Base-by-base conservation (phyloP, 495 filamentous ascomycete genomes). In the Hypoxylon rickii region DNA sequence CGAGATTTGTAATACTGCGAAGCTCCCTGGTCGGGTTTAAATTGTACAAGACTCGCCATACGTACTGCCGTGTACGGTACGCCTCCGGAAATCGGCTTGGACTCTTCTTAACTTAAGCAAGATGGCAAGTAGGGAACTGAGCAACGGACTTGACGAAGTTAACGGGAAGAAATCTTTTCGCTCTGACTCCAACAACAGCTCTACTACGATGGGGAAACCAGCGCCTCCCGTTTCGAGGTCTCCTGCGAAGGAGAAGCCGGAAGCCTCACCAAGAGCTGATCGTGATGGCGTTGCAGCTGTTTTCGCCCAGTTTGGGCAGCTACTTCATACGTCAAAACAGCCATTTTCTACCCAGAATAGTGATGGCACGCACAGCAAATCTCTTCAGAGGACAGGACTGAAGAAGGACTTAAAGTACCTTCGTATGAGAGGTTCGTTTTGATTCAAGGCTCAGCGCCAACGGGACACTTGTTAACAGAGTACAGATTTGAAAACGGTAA, bases 271-370 rank as follows among this genome's bases (percentile, higher is more conserved):
- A 11, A 73, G 62, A 38, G 59, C 69, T n/a, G 56, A 64, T 42
- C 70, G 59, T 24, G 58, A 76, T 43, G 75, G 72, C 7, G 70
- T 82, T 34, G 66, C 62, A 17, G 66, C 74, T 13, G 76, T 80
- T 10, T 87, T 90, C 47, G 76, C 81, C 44, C 75, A 81, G 55
- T 83, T 83, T 70, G 79, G 76, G 11, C 85, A 89, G 54, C 59
- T 90, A 15, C 79, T 90, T 40, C 80, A 85, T 42, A 82, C 87
- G 21, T 82, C 81, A 24, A 76, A 77, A 39, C 76, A 82, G 42
- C 88, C 89, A 19, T 63, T 89, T 52, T 87, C 89, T 0, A 82
- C 77, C 48, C 82, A 89, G 61, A 80, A 73, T 39, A 85, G 86
- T 10, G 80, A 85, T 66, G 86, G 86, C 34, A 78, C 81, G 3